phyloP scores from a whole-genome alignment of 257 asterid species.

The Nicotiana otophora region DNA sequence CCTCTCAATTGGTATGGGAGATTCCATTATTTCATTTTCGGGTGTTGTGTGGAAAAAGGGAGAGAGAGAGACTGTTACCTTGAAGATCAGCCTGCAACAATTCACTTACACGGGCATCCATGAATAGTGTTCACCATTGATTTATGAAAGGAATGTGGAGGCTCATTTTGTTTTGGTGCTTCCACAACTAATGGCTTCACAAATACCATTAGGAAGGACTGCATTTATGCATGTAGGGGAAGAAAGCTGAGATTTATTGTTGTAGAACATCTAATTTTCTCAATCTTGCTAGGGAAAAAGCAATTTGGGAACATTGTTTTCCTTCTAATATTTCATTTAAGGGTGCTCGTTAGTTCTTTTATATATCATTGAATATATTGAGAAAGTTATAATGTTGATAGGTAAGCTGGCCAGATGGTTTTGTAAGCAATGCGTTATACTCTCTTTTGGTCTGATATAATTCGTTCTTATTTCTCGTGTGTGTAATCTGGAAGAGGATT shows the following conservation, averaged over 20 bases:
- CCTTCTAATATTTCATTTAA: background rate
- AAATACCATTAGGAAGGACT: background rate
- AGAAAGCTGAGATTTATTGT: background rate
- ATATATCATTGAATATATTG: background rate
- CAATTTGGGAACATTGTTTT: background rate
- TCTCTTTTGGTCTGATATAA: background rate
- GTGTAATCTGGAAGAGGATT: background rate
- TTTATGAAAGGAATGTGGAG: background rate
- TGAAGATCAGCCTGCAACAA: background rate
- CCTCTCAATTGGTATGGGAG: background rate
- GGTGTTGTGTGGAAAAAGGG: background rate
- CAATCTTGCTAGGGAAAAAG: background rate
- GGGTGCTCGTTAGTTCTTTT: background rate
- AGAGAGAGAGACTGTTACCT: background rate
- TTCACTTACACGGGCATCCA: background rate
- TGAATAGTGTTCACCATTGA: background rate
- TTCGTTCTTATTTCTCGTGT: background rate
- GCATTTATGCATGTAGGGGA: background rate
- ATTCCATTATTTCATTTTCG: conserved; percentile 1
- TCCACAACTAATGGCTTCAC: background rate
- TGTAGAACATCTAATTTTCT: background rate
- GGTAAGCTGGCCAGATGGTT: background rate
- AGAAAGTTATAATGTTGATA: background rate
- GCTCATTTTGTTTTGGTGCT: background rate
- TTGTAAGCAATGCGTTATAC: background rate